A percentile compares a stretch with the other conserved stretches of the same genome.
Evolutionary conservation across 768 basidiomycete genomes (phyloP).

Genomic region (Russula foetens): DNA sequence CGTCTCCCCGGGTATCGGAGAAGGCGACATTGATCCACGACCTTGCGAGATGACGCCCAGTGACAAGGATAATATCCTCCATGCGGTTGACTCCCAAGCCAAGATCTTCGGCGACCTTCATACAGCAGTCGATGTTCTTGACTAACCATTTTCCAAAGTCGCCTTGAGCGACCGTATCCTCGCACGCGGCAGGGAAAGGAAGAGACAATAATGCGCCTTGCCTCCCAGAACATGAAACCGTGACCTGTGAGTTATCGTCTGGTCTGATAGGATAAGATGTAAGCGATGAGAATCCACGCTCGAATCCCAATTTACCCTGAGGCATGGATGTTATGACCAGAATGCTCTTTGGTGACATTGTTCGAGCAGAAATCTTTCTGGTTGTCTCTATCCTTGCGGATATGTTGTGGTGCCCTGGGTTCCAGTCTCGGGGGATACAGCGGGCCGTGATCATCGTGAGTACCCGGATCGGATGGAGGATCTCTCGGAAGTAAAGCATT

Average conservation of each 20-base stretch:
- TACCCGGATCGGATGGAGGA: too few relatives aligned
- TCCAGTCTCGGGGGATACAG: too few relatives aligned
- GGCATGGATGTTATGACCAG: too few relatives aligned
- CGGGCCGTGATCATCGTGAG: too few relatives aligned
- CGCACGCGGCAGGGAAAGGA: neutral
- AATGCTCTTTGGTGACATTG: too few relatives aligned
- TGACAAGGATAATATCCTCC: neutral
- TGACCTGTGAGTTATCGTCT: neutral
- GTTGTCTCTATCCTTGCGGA: too few relatives aligned
- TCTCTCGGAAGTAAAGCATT: too few relatives aligned
- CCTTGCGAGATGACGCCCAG: neutral
- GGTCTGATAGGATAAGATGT: neutral
- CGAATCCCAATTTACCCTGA: too few relatives aligned
- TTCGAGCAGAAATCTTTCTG: too few relatives aligned
- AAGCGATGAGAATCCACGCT: neutral
- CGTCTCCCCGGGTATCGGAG: neutral
- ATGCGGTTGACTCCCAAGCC: neutral
- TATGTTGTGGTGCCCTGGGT: too few relatives aligned
- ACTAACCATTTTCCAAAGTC: neutral
- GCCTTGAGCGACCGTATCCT: neutral
- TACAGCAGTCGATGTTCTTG: neutral
- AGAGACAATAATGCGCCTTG: neutral
- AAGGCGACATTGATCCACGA: neutral
- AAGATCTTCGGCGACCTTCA: neutral
- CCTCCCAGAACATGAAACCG: neutral